A percentile compares a stretch with the other conserved stretches of the same genome.
Conservation (phyloP, 805 yeast species). For the Ogataea parapolymorpha region DNA sequence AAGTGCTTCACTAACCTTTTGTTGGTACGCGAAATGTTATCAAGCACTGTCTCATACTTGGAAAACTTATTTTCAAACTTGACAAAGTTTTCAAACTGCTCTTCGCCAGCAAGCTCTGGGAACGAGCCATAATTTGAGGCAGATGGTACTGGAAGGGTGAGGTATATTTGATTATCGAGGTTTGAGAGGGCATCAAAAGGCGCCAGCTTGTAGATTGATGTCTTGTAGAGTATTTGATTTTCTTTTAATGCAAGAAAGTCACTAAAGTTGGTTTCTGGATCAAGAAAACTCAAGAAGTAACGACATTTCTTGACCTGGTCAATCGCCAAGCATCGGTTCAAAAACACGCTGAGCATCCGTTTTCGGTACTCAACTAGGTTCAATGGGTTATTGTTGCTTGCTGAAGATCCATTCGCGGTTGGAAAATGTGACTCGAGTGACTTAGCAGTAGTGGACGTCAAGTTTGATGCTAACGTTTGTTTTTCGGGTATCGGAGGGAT, state of each 20-base stretch:
- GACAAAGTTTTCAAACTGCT: slow-evolving; percentile 28
- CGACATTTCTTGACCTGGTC: slow-evolving; percentile 53
- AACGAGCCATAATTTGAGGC: slow-evolving; percentile 25
- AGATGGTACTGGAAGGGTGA: slow-evolving; percentile 58
- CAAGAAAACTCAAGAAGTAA: slow-evolving; percentile 73
- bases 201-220: slow-evolving; percentile 52
- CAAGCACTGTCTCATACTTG: slow-evolving; percentile 32
- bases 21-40: slow-evolving; percentile 37
- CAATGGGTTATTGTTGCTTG: slow-evolving; percentile 8
- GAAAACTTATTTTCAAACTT: slow-evolving; percentile 32
- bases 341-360: slow-evolving; percentile 69
- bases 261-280: slow-evolving; percentile 81
- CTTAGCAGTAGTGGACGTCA: slow-evolving; percentile 30
- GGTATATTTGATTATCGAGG: slow-evolving; percentile 54
- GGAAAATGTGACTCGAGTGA: slow-evolving; percentile 18
- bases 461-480: slow-evolving; percentile 50
- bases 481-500: slow-evolving; percentile 95
- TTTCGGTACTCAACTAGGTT: slow-evolving; percentile 56
- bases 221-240: slow-evolving; percentile 47
- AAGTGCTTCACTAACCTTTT: slow-evolving; percentile 44
- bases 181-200: slow-evolving; percentile 54
- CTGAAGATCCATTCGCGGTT: slow-evolving; percentile 1
- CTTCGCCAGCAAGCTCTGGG: slow-evolving; percentile 27
- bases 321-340: slow-evolving; percentile 68
- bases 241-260: slow-evolving; percentile 65